Evolutionary conservation across 345 rosid species (phyloP).

Genomic region (Tarenaya hassleriana): DNA sequence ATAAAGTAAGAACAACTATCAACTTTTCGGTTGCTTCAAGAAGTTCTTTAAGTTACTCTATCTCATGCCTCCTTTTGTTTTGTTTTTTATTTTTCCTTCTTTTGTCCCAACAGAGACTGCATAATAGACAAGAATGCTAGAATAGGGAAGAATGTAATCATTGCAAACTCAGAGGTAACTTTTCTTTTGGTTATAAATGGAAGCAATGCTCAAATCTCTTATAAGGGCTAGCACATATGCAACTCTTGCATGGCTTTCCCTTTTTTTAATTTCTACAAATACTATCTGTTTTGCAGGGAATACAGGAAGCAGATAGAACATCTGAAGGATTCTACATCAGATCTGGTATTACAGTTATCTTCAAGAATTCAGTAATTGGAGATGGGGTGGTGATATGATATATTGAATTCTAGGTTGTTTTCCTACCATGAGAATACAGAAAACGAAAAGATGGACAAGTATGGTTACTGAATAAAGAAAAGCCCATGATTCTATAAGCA

Average conservation of each 20-base stretch:
- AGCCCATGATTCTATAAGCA: background rate
- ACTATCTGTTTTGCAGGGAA: constrained; percentile 39
- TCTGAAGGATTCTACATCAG: constrained; percentile 81
- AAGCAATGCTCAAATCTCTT: no score
- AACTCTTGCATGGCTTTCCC: no score
- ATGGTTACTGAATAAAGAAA: constrained; percentile 3
- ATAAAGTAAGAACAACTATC: constrained; percentile 43
- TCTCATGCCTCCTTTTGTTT: constrained; percentile 10
- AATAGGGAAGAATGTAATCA: constrained; percentile 79
- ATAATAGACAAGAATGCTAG: constrained; percentile 94
- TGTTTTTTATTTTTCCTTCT: constrained; percentile 5
- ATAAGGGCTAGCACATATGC: no score
- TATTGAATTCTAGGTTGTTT: constrained; percentile 18
- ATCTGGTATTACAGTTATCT: constrained; percentile 57
- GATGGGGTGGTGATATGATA: constrained; percentile 65
- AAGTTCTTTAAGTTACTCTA: constrained; percentile 5
- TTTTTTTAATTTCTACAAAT: constrained; percentile 12
- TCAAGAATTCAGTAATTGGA: constrained; percentile 54
- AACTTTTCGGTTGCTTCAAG: constrained; percentile 17
- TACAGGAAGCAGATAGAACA: constrained; percentile 87
- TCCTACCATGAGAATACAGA: constrained; percentile 14
- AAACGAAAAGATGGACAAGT: constrained; percentile 13
- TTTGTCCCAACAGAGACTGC: constrained; percentile 54
- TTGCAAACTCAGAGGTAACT: constrained; percentile 78
- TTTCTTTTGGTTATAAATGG: no score